phyloP scores from a whole-genome alignment of 2,329 filamentous ascomycete species.

The Grosmannia huntii region DNA sequence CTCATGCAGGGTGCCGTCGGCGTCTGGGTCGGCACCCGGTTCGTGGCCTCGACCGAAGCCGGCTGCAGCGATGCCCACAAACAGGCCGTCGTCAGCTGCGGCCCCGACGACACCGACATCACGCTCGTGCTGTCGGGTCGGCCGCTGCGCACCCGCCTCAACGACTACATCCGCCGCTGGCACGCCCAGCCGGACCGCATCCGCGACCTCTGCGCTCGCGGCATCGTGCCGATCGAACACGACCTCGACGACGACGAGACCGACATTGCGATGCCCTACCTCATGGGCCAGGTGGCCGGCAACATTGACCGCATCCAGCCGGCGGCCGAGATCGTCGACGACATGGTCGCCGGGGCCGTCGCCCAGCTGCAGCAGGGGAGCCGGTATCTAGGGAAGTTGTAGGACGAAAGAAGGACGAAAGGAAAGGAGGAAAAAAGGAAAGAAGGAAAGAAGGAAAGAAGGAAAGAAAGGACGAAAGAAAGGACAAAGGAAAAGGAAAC shows the following conservation, averaged over 20 bases:
- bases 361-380: slow-evolving; percentile 51
- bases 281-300: slow-evolving; percentile 91
- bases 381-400: slow-evolving; percentile 36
- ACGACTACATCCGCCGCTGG: slow-evolving; percentile 76
- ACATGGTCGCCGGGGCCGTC: slow-evolving; percentile 73
- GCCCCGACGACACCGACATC: slow-evolving; percentile 65
- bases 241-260: slow-evolving; percentile 54
- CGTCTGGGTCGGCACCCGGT: slow-evolving; percentile 90
- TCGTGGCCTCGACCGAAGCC: slow-evolving; percentile 74
- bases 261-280: slow-evolving; percentile 72
- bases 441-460: not conserved
- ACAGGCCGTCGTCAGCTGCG: slow-evolving; percentile 65
- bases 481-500: not conserved
- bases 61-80: slow-evolving; percentile 75
- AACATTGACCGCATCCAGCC: slow-evolving; percentile 67
- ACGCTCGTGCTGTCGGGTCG: slow-evolving; percentile 75
- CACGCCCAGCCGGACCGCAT: slow-evolving; percentile 65
- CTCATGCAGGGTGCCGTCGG: slow-evolving; percentile 81
- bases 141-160: slow-evolving; percentile 67
- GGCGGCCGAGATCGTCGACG: slow-evolving; percentile 70
- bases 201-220: slow-evolving; percentile 58
- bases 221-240: slow-evolving; percentile 68
- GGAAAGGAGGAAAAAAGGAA: not conserved
- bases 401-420: not conserved
- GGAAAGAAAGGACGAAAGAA: not conserved